A percentile compares a stretch with the other conserved stretches of the same genome.
Conservation (phyloP, 352 stramenopile genomes). For the Phytophthora constricta region DNA sequence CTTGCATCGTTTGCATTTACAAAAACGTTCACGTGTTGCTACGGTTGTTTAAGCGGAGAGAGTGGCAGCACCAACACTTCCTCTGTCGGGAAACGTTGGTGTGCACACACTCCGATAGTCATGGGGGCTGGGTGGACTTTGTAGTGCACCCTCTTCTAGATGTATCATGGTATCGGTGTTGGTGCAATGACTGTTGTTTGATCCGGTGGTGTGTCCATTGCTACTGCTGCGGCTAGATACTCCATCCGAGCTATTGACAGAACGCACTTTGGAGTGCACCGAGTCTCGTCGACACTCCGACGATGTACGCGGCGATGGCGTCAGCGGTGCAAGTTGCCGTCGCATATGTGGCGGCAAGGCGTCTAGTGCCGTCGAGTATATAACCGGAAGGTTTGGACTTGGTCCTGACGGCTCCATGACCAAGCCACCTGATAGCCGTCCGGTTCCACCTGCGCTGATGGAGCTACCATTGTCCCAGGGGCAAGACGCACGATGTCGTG, state of each 20-base stretch:
- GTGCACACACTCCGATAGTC: constrained; percentile 71
- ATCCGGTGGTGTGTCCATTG: neutral
- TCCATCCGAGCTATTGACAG: constrained; percentile 15
- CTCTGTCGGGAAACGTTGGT: constrained; percentile 68
- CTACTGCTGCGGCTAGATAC: constrained; percentile 11
- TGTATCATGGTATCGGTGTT: constrained; percentile 27
- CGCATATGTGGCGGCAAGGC: constrained; percentile 26
- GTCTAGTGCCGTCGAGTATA: constrained; percentile 29
- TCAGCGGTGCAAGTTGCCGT: constrained; percentile 43
- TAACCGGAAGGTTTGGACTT: constrained; percentile 16
- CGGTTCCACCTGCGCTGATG: constrained; percentile 29
- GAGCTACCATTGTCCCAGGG: constrained; percentile 30
- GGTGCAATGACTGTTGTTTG: constrained; percentile 12
- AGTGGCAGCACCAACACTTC: constrained; percentile 22
- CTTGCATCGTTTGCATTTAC: too few species aligned
- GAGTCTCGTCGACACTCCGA: constrained; percentile 37
- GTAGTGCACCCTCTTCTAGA: constrained; percentile 29
- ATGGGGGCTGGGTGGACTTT: constrained; percentile 31
- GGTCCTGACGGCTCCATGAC: constrained; percentile 49
- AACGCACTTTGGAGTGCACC: constrained; percentile 32
- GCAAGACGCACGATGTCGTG: constrained; percentile 22
- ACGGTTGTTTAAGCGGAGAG: constrained; percentile 38
- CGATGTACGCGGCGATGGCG: constrained; percentile 32
- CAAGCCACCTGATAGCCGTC: constrained; percentile 48
- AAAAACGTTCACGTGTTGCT: constrained; percentile 35